Evolutionary conservation across 176 grass and related monocot genomes (phyloP).

Genomic region (Carex cristatella): DNA sequence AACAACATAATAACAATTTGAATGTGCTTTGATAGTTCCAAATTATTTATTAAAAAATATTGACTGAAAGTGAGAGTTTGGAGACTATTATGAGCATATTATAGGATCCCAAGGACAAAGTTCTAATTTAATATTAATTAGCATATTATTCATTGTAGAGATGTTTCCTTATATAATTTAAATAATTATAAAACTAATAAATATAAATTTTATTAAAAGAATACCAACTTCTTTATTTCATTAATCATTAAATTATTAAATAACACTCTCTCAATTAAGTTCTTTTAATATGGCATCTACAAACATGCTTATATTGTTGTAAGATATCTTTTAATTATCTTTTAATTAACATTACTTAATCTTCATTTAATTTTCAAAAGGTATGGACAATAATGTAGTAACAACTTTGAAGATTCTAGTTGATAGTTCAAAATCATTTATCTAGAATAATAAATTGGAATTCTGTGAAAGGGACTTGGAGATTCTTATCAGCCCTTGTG

Average conservation of each 20-base stretch:
- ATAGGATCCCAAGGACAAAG: background rate
- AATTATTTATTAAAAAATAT: background rate
- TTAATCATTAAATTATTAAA: too few species aligned
- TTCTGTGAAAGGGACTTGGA: background rate
- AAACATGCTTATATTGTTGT: background rate
- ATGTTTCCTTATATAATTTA: too few species aligned
- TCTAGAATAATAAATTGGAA: background rate
- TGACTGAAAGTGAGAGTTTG: background rate
- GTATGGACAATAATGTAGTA: background rate
- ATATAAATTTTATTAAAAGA: too few species aligned
- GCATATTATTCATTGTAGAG: too few species aligned
- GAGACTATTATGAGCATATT: background rate
- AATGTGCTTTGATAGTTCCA: too few species aligned
- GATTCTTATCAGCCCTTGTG: background rate
- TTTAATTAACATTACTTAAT: background rate
- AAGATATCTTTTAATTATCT: background rate
- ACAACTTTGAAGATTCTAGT: background rate
- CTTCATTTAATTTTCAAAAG: too few species aligned
- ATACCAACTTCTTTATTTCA: too few species aligned
- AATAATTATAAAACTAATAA: too few species aligned
- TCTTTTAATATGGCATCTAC: background rate
- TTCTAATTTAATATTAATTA: background rate
- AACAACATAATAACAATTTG: too few species aligned
- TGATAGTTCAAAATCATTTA: background rate
- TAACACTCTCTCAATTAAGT: too few species aligned